phyloP scores from a whole-genome alignment of 208 protist species.

The Herpetomonas tarakana region DNA sequence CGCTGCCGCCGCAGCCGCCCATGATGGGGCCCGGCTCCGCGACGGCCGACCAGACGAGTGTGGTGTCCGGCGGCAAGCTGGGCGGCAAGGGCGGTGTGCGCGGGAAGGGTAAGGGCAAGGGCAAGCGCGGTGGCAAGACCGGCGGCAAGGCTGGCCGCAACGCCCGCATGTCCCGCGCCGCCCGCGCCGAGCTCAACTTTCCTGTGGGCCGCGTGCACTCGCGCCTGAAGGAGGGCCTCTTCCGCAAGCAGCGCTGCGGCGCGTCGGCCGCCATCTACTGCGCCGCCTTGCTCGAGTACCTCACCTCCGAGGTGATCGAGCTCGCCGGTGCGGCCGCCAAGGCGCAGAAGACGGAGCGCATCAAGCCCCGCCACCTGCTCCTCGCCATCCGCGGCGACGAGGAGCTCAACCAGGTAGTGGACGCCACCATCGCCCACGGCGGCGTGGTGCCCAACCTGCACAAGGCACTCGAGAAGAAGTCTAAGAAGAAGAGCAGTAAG shows the following conservation, averaged over 20 bases:
- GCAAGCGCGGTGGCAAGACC: slow-evolving; percentile 84
- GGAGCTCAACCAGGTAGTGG: slow-evolving; percentile 99
- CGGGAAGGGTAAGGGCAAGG: slow-evolving; percentile 85
- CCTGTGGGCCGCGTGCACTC: slow-evolving; percentile 99
- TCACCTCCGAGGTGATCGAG: slow-evolving; percentile 99
- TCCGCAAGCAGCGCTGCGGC: slow-evolving; percentile 94
- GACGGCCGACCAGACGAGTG: slow-evolving; percentile 81
- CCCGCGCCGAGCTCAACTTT: slow-evolving; percentile 91
- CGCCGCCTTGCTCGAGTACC: slow-evolving; percentile 98
- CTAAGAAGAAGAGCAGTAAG: slow-evolving; percentile 88
- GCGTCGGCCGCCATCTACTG: slow-evolving; percentile 98
- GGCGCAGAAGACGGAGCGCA: slow-evolving; percentile 97
- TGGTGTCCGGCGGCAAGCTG: slow-evolving; percentile 85
- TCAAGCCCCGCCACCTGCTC: slow-evolving; percentile 98
- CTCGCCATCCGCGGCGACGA: slow-evolving; percentile 98
- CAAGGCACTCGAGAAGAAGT: slow-evolving; percentile 90
- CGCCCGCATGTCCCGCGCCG: slow-evolving; percentile 84
- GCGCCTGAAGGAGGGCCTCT: slow-evolving; percentile 95
- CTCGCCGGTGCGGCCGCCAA: slow-evolving; percentile 97
- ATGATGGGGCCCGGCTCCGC: slow-evolving; percentile 72
- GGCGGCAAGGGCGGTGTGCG: slow-evolving; percentile 61
- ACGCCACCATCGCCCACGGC: slow-evolving; percentile 88
- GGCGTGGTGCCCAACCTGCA: slow-evolving; percentile 90
- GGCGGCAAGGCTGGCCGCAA: slow-evolving; percentile 84
- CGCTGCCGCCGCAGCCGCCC: slow-evolving; percentile 25